Conservation (phyloP, 192 early-diverging fungal species). For the Coemansia sp. region DNA sequence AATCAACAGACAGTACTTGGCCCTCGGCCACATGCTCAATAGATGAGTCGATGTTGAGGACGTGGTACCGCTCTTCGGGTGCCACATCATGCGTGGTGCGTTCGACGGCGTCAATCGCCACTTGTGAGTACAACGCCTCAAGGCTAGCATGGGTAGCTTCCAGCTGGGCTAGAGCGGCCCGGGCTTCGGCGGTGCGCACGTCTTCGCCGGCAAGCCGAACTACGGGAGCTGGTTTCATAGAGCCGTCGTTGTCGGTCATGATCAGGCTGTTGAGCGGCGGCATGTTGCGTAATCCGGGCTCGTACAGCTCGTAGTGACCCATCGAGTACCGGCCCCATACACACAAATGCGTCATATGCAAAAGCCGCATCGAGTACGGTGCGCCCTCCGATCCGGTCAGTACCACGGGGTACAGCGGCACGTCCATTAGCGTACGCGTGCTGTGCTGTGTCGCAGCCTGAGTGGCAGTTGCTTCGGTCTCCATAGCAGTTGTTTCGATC, state of each 20-base stretch:
- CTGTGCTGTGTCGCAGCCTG: not conserved
- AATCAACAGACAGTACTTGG: conserved; percentile 38
- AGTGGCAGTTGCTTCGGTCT: not conserved
- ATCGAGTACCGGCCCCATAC: conserved; percentile 50
- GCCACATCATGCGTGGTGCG: conserved; percentile 24
- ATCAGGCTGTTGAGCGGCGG: conserved; percentile 41
- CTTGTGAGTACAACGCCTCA: conserved; percentile 42
- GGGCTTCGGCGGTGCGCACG: conserved; percentile 11
- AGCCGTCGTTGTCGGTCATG: conserved; percentile 7
- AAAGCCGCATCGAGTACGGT: conserved; percentile 51
- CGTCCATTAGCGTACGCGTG: conserved; percentile 33
- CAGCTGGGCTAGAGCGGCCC: conserved; percentile 31
- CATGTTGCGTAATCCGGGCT: conserved; percentile 39
- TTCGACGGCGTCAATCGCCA: conserved; percentile 25
- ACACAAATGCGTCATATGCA: conserved; percentile 53
- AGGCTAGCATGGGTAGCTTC: conserved; percentile 27
- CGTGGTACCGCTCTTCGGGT: conserved; percentile 42
- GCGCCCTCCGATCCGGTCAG: conserved; percentile 41
- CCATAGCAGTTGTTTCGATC: too few species aligned
- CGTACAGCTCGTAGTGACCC: conserved; percentile 53
- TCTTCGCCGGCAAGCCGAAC: not conserved
- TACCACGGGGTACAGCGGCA: conserved; percentile 48
- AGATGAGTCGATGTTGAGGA: conserved; percentile 46
- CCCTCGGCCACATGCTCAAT: conserved; percentile 24
- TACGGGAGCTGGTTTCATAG: not conserved